These are phyloP conservation scores for Leccinum uliginosum DNA, from an alignment of 768 basidiomycete species.

Conservation along the genomic window DNA sequence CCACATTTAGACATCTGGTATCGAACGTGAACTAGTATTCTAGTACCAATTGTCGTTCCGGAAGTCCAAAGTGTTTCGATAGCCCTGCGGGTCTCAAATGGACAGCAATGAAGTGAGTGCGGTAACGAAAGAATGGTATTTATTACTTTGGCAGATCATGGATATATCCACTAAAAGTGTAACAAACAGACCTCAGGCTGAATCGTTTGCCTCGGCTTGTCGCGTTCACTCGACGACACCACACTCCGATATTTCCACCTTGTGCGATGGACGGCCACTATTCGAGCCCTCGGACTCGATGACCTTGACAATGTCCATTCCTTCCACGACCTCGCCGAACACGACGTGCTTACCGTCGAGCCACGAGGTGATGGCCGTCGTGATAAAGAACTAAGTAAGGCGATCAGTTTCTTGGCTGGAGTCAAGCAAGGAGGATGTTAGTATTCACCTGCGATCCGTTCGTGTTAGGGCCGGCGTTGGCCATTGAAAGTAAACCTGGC, in stretches of 20 bases:
- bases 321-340: constrained; percentile 45
- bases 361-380: constrained; percentile 68
- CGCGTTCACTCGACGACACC: constrained; percentile 42
- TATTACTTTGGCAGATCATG: constrained; percentile 4
- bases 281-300: constrained; percentile 35
- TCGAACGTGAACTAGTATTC: too few species aligned
- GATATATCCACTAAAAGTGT: neutral
- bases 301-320: constrained; percentile 38
- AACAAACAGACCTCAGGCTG: neutral
- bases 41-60: too few species aligned
- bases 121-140: neutral
- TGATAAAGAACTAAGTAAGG: constrained; percentile 63
- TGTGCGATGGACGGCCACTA: constrained; percentile 26
- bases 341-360: constrained; percentile 42
- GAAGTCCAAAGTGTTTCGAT: too few species aligned
- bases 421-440: neutral
- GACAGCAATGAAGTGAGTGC: neutral
- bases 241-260: constrained; percentile 50
- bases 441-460: constrained; percentile 68
- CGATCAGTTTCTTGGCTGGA: neutral
- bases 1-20: too few species aligned
- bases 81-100: neutral
- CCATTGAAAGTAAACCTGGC: constrained; percentile 76
- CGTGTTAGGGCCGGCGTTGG: constrained; percentile 79
- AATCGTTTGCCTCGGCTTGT: neutral